phyloP scores from a whole-genome alignment of 805 yeast species.

The Naumovozyma baii region DNA sequence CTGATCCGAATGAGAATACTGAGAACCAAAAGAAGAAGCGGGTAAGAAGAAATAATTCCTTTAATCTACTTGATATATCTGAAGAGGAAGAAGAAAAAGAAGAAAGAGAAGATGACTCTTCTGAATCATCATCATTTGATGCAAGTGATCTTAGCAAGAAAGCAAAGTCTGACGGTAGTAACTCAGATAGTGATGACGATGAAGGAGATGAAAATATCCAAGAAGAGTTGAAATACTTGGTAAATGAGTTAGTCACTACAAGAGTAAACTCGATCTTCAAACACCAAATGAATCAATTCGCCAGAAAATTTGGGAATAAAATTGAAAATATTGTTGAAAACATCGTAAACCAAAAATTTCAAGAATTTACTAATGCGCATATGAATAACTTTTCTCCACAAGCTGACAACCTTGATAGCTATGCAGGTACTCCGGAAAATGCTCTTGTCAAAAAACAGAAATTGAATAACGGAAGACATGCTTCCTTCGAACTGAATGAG shows the following conservation, averaged over 20 bases:
- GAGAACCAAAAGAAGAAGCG: background rate
- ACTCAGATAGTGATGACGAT: slow-evolving; percentile 8
- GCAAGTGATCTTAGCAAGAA: too few species aligned
- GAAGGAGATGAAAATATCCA: slow-evolving; percentile 11
- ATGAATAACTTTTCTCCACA: background rate
- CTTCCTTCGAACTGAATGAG: background rate
- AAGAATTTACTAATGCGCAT: background rate
- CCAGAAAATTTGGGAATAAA: slow-evolving; percentile 7
- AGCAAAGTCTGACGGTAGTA: too few species aligned
- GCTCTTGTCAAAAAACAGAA: background rate
- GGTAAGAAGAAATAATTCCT: slow-evolving; percentile 1
- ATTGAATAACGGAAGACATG: background rate
- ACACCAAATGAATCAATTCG: slow-evolving; percentile 9
- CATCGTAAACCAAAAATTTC: slow-evolving; percentile 10
- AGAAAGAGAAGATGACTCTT: slow-evolving; percentile 5
- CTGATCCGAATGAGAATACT: background rate
- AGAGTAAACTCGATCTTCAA: slow-evolving; percentile 14
- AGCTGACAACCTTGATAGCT: background rate
- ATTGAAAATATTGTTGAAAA: slow-evolving; percentile 11
- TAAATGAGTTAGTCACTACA: slow-evolving; percentile 20
- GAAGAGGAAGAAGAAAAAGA: slow-evolving; percentile 4
- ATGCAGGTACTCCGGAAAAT: background rate
- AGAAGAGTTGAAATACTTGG: slow-evolving; percentile 21
- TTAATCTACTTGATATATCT: slow-evolving; percentile 5
- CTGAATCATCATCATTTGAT: too few species aligned